These are phyloP conservation scores for Rhodotorula babjevae DNA, from an alignment of 768 basidiomycete species.

Conservation along the genomic window DNA sequence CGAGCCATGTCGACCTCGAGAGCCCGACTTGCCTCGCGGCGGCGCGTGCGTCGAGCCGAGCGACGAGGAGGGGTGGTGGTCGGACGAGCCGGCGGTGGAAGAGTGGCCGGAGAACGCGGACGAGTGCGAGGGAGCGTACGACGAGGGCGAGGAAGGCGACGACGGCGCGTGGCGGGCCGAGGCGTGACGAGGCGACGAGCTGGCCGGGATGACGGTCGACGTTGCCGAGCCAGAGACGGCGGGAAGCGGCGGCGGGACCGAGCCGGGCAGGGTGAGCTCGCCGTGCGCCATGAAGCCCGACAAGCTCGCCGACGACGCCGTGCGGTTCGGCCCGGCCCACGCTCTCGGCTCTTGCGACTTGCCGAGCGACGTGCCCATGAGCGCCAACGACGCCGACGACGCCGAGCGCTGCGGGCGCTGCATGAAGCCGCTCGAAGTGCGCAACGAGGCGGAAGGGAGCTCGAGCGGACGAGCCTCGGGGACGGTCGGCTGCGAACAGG, in stretches of 20 bases:
- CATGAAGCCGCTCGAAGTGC: neutral
- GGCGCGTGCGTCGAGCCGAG: constrained; percentile 3
- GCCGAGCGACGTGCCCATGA: constrained; percentile 28
- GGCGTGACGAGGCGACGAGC: neutral
- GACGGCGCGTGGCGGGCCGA: neutral
- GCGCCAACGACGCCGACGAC: constrained; percentile 35
- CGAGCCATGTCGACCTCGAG: neutral
- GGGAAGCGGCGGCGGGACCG: neutral
- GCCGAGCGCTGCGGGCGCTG: constrained; percentile 2
- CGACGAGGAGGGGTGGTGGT: constrained; percentile 7
- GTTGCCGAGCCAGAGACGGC: constrained; percentile 3
- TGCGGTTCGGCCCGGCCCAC: constrained; percentile 11
- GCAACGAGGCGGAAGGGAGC: neutral
- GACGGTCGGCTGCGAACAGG: constrained; percentile 8
- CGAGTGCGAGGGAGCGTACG: neutral
- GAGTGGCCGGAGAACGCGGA: neutral
- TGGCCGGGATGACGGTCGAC: constrained; percentile 13
- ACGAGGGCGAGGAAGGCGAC: neutral
- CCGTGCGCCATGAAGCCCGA: constrained; percentile 26
- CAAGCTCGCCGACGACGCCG: constrained; percentile 16
- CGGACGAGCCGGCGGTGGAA: constrained; percentile 9
- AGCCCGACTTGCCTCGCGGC: neutral
- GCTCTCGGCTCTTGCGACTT: neutral
- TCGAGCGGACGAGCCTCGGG: neutral
- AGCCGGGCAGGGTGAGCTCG: constrained; percentile 10